Evolutionary conservation across 2,329 filamentous ascomycete genomes (phyloP), one percentile per base, ranked within the genome.

Genomic region (Tolypocladium tundrense): DNA sequence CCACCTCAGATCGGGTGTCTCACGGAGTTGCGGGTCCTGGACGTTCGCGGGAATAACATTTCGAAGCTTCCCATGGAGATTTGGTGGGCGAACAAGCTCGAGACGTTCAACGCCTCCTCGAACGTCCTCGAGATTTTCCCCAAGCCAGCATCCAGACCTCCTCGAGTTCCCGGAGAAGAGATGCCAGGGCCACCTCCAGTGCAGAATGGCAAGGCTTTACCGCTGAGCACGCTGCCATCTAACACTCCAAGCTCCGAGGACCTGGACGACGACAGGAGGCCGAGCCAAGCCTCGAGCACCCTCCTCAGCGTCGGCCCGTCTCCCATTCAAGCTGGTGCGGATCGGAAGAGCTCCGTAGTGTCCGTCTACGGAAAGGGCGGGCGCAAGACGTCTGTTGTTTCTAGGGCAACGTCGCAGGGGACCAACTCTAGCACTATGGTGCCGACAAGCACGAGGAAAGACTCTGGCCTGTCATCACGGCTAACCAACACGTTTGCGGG

Each of bases 11-110:
- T 99, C 63, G 94, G 94, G 6, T 92, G 90, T 62, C 79, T 99
- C 31, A 83, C 81, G 0, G 93, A 97, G 70, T 79, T 99, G 61
- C 87, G 86, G 56, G 88, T 91, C 61, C 79, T 99, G 45, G 93
- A 99, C 69, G 82, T 97, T 21, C 84, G 93, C 62, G 91, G 94
- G 68, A 99, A 97, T 76, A 99, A 97, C 68, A 82, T 99, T 59
- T 88, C 87, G 63, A 88, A 88, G 67, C 78, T 99, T 39, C 94
- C 94, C 2, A 85, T 90, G 68, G 94, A 99, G 68, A 81, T 99
- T n/a, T 99, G 94, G 94, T 93, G 90, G 79, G 93, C 93, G 55
- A 87, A 88, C 65, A 91, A 88, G 68, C 75, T 99, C 57, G 92
- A 97, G 72, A 93, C 88, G 0, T 81, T 99, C 59, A 99, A 99